Evolutionary conservation across 805 yeast genomes (phyloP).

Genomic region (Hanseniaspora jakobsenii): DNA sequence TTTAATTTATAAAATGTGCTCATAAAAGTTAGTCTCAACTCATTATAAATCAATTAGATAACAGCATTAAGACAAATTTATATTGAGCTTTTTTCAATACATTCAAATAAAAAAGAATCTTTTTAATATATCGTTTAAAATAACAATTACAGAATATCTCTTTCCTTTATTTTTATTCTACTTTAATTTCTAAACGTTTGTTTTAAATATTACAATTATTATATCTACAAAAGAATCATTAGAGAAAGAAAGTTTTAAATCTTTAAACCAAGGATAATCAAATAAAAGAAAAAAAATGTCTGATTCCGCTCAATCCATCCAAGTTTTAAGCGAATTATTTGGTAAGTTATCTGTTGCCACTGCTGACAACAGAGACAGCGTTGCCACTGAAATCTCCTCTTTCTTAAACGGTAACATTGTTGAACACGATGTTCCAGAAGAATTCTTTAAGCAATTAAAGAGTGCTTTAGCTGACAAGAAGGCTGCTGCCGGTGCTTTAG

Average conservation of each 20-base stretch:
- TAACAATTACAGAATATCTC: no score
- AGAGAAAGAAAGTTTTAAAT: background rate
- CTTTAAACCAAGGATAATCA: conserved; percentile 11
- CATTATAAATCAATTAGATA: no score
- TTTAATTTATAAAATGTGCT: no score
- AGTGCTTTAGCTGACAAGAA: conserved; percentile 74
- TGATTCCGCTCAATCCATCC: conserved; percentile 38
- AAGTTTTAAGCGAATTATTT: conserved; percentile 89
- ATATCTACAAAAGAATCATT: no score
- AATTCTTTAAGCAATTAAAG: conserved; percentile 67
- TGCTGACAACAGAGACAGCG: conserved; percentile 67
- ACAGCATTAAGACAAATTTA: no score
- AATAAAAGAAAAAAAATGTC: conserved; percentile 30
- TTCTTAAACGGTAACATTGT: conserved; percentile 94
- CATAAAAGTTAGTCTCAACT: no score
- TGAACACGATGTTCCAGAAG: conserved; percentile 94
- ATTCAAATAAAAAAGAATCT: no score
- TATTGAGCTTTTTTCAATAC: no score
- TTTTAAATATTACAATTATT: background rate
- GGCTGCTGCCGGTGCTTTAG: conserved; percentile 67
- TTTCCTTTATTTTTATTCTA: no score
- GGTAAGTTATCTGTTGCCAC: conserved; percentile 82
- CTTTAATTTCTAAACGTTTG: no score
- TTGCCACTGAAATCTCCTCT: conserved; percentile 80
- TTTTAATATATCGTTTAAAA: no score